Evolutionary conservation across 225 moss, liverwort and hornwort genomes (phyloP).

Genomic region (Asterella californica): DNA sequence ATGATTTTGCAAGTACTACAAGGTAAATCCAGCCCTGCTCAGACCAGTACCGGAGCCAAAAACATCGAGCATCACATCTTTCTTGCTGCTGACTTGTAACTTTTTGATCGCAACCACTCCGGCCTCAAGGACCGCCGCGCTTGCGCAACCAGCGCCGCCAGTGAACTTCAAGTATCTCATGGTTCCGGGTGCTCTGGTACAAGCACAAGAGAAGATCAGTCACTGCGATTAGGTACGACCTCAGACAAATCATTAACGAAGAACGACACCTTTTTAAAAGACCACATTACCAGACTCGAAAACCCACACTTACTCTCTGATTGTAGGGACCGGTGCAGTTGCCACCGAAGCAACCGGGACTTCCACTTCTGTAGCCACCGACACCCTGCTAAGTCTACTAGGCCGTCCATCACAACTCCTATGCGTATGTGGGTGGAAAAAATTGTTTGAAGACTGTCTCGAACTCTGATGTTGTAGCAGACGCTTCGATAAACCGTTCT

Average conservation of each 20-base stretch:
- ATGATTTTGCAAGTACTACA: constrained; percentile 22
- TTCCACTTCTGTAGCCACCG: constrained; percentile 23
- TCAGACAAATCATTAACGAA: background rate
- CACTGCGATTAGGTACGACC: background rate
- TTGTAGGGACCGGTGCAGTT: background rate
- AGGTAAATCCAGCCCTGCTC: constrained; percentile 33
- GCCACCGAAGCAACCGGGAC: constrained; percentile 9
- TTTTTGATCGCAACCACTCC: constrained; percentile 39
- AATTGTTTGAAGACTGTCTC: constrained; percentile 9
- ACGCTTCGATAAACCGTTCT: constrained; percentile 20
- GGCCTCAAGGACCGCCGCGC: constrained; percentile 34
- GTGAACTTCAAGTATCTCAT: constrained; percentile 29
- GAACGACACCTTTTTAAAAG: background rate
- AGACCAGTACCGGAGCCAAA: constrained; percentile 42
- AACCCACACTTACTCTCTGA: constrained; percentile 1
- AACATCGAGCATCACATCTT: constrained; percentile 36
- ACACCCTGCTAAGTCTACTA: constrained; percentile 41
- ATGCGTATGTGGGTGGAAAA: constrained; percentile 7
- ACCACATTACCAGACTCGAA: background rate
- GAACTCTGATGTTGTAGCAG: constrained; percentile 1
- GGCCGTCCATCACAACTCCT: constrained; percentile 23
- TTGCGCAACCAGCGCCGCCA: constrained; percentile 19
- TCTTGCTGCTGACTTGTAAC: constrained; percentile 39
- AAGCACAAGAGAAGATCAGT: background rate
- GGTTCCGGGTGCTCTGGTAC: constrained; percentile 24